Evolutionary conservation across 768 basidiomycete species (phyloP).

Genomic region (Strobilomyces dryophilus): DNA sequence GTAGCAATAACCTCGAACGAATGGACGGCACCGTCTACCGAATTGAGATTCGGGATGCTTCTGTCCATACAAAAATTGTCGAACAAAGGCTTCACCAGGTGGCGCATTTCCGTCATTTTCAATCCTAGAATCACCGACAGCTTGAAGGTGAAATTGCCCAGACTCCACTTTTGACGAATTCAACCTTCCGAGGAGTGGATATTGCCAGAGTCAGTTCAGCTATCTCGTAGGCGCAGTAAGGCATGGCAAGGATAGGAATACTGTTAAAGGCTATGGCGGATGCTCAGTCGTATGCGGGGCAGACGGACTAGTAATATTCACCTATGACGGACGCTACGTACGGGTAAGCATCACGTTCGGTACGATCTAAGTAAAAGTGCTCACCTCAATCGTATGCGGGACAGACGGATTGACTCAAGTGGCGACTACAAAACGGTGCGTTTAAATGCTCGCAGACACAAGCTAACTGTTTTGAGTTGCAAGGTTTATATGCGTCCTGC

Average conservation of each 20-base stretch:
- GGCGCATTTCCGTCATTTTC: constrained; percentile 94
- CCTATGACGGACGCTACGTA: too few species aligned
- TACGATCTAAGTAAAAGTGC: too few species aligned
- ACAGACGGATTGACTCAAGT: too few species aligned
- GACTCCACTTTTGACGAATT: constrained; percentile 67
- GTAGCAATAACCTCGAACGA: constrained; percentile 91
- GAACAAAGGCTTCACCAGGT: constrained; percentile 84
- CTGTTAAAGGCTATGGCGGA: constrained; percentile 89
- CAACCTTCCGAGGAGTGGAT: constrained; percentile 79
- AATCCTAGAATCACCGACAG: constrained; percentile 95
- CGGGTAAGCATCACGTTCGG: too few species aligned
- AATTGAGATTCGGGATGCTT: constrained; percentile 72
- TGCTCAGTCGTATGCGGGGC: too few species aligned
- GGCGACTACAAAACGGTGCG: too few species aligned
- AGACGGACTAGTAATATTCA: too few species aligned
- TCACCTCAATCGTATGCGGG: too few species aligned
- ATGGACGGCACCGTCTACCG: constrained; percentile 69
- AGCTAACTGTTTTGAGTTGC: too few species aligned
- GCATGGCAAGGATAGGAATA: too few species aligned
- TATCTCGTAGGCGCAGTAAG: constrained; percentile 28
- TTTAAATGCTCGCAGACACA: too few species aligned
- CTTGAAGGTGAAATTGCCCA: constrained; percentile 84
- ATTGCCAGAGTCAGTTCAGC: constrained; percentile 43
- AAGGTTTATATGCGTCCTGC: too few species aligned
- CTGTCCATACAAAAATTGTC: constrained; percentile 92